These are phyloP conservation scores for Corylus americana DNA, from an alignment of 306 rosid genomes.

Conservation along the genomic window DNA sequence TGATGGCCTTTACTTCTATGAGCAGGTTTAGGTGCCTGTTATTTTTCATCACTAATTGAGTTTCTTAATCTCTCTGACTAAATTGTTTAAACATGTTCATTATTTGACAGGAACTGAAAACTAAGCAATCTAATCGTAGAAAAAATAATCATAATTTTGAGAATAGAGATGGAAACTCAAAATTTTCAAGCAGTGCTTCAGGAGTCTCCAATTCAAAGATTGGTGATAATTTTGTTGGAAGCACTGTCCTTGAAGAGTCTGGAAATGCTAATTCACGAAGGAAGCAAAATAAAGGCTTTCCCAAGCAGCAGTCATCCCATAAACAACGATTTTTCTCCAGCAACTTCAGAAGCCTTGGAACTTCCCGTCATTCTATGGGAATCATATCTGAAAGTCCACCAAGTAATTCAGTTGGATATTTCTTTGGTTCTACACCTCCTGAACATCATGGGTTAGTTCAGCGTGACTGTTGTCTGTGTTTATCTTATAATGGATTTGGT, in stretches of 20 bases:
- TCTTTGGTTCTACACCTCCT: constrained; percentile 94
- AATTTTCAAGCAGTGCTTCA: constrained; percentile 43
- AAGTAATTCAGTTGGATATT: constrained; percentile 89
- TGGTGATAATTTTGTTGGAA: constrained; percentile 47
- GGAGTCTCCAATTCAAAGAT: constrained; percentile 61
- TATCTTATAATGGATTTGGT: constrained; percentile 17
- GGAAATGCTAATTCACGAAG: constrained; percentile 62
- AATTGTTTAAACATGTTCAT: not conserved
- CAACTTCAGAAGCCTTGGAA: constrained; percentile 78
- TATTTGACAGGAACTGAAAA: constrained; percentile 70
- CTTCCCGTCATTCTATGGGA: constrained; percentile 64
- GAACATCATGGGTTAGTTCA: constrained; percentile 82
- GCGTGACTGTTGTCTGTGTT: constrained; percentile 31
- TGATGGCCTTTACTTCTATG: constrained; percentile 88
- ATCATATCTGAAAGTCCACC: constrained; percentile 92
- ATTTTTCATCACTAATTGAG: constrained; percentile 1
- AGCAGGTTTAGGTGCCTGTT: constrained; percentile 66
- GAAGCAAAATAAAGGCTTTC: constrained; percentile 61
- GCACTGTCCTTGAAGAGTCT: constrained; percentile 51
- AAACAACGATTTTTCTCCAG: constrained; percentile 85
- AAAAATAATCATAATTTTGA: constrained; percentile 52
- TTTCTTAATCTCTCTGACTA: not conserved
- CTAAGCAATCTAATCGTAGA: constrained; percentile 61
- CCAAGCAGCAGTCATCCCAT: constrained; percentile 65
- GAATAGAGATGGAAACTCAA: constrained; percentile 59